Conservation (phyloP, 1,284 basidiomycete species). For the Ceratobasidium sp. region DNA sequence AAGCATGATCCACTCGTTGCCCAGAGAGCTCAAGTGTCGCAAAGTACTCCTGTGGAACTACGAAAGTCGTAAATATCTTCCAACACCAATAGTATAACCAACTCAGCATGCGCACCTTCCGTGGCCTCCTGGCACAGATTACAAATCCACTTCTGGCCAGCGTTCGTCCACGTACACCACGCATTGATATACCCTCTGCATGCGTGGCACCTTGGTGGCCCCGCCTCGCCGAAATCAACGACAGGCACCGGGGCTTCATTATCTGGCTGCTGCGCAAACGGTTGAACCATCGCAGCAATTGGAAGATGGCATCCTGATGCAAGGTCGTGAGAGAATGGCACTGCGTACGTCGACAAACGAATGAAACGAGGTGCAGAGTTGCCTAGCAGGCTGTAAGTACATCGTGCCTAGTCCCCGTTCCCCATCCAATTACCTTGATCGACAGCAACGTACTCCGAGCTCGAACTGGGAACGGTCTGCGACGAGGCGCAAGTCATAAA, state of each 20-base stretch:
- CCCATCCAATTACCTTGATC: conserved; percentile 81
- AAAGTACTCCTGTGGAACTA: conserved; percentile 87
- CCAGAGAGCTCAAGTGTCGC: conserved; percentile 85
- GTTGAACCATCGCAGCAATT: conserved; percentile 87
- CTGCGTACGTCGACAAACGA: conserved; percentile 71
- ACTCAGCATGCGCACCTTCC: conserved; percentile 65
- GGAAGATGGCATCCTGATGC: conserved; percentile 87
- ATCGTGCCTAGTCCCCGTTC: not conserved
- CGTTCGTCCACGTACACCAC: conserved; percentile 89
- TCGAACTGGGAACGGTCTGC: conserved; percentile 81
- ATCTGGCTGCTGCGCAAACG: conserved; percentile 86
- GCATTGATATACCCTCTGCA: conserved; percentile 96
- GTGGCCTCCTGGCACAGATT: conserved; percentile 90
- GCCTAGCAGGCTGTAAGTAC: conserved; percentile 56
- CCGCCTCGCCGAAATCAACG: conserved; percentile 71
- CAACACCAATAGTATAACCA: conserved; percentile 47
- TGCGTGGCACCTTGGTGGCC: conserved; percentile 86
- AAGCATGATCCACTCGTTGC: conserved; percentile 82
- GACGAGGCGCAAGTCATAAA: conserved; percentile 75
- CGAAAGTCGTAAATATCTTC: not conserved
- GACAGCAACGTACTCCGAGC: conserved; percentile 87
- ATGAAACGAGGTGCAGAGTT: conserved; percentile 77
- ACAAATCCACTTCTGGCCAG: conserved; percentile 90
- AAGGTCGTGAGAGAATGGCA: conserved; percentile 85
- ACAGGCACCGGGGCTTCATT: conserved; percentile 86